Evolutionary conservation across 345 rosid species (phyloP).

Genomic region (Sapria himalayana): DNA sequence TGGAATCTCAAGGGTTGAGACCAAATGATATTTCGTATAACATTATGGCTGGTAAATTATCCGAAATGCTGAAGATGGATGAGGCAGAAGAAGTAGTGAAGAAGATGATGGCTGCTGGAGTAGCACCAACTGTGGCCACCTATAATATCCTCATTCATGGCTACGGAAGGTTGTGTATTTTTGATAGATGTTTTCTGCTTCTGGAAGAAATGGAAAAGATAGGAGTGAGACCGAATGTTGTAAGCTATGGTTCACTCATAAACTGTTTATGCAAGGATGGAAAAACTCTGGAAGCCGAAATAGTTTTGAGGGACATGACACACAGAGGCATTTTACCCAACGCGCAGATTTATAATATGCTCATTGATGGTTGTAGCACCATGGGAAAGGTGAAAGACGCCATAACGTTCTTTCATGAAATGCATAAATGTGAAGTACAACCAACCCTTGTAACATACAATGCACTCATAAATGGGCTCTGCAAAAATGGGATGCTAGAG

Average conservation of each 20-base stretch:
- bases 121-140: conserved; percentile 35
- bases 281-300: conserved; percentile 59
- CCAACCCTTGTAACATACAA: conserved; percentile 63
- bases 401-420: conserved; percentile 40
- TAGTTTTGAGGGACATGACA: conserved; percentile 40
- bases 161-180: conserved; percentile 33
- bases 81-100: conserved; percentile 39
- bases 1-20: conserved; percentile 40
- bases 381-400: conserved; percentile 38
- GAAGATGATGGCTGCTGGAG: conserved; percentile 41
- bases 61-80: conserved; percentile 37
- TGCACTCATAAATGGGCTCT: conserved; percentile 44
- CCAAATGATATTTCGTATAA: conserved; percentile 42
- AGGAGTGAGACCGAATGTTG: conserved; percentile 38
- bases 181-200: conserved; percentile 43
- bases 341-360: conserved; percentile 49
- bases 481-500: conserved; percentile 25
- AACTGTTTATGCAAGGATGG: conserved; percentile 47
- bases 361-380: conserved; percentile 36
- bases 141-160: conserved; percentile 50
- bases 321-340: conserved; percentile 36
- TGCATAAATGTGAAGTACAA: conserved; percentile 22
- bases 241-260: conserved; percentile 54
- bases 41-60: conserved; percentile 33
- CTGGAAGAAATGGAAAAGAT: conserved; percentile 61